Base-by-base conservation (phyloP, 2,329 filamentous ascomycete genomes). In the Parafenestella ontariensis region DNA sequence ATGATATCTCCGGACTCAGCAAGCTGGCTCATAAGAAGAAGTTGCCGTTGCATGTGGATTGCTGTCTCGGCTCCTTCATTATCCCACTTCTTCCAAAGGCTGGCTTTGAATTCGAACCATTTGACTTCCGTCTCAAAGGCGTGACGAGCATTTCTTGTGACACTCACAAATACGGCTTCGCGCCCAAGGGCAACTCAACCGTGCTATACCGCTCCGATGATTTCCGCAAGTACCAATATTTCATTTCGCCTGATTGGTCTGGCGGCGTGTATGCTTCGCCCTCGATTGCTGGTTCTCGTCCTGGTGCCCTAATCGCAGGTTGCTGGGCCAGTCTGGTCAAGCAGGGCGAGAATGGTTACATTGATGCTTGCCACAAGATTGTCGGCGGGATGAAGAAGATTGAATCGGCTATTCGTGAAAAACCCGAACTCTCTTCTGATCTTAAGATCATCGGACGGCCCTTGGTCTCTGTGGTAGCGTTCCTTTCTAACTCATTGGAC, bases 91-190 rank as follows among this genome's bases (percentile, higher is more conserved):
- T 99, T 39, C 88, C 92, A 61, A 91, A 90, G 71, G 92, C 95
- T n/a, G 95, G 95, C 40, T 98, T 96, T 76, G 91, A 96, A 59
- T 85, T 90, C 20, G 87, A 89, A 65, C 87, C 87, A 5, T 98
- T 98, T 72, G 95, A 99, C 76, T 99, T 99, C 85, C 87, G 90
- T 51, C 87, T 96, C 54, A 92, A 91, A 64, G 95, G 95, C 66
- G 95, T 99, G 33, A 97, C 94, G 3, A 94, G 89, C 76, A 98
- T 99, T 76, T 92, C 88, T 64, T 96, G 93, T 76, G 95, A 99
- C 75, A 99, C 95, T 2, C 95, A 99, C 84, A 99, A 99, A 77
- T 99, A 99, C 75, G 95, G 95, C 33, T 99, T 99, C 73, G 95
- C 95, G 1, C 95, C 95, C 48, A 99, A 99, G 81, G 95, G 95